Percentiles rank a stretch among this genome's conserved stretches.
Evolutionary conservation across 768 basidiomycete species (phyloP).

Genomic region (Suillus luteus): DNA sequence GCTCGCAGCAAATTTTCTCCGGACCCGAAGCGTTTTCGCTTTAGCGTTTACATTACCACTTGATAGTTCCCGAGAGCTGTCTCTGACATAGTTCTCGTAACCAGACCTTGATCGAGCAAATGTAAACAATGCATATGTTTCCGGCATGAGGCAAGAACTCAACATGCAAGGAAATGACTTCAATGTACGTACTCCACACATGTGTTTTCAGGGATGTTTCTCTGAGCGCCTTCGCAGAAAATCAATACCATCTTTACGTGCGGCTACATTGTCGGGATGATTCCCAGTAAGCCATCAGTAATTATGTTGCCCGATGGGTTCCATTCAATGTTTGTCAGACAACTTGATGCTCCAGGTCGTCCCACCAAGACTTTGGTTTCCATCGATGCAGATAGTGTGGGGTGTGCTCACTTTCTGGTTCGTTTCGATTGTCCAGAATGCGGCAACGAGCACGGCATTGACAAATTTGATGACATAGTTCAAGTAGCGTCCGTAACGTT

Average conservation of each 20-base stretch:
- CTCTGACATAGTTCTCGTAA: constrained; percentile 13
- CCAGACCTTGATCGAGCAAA: constrained; percentile 70
- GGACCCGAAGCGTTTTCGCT: neutral
- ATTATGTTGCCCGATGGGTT: neutral
- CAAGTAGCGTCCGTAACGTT: constrained; percentile 55
- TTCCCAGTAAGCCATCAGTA: constrained; percentile 49
- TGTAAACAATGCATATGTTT: constrained; percentile 75
- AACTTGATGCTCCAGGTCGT: constrained; percentile 68
- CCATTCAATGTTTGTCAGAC: constrained; percentile 38
- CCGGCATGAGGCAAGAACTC: constrained; percentile 75
- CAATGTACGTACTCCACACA: constrained; percentile 42
- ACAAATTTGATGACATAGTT: constrained; percentile 37
- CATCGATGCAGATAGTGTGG: constrained; percentile 65
- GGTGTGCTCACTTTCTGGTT: constrained; percentile 66
- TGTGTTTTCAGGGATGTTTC: neutral
- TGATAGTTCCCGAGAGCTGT: neutral
- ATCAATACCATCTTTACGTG: constrained; percentile 74
- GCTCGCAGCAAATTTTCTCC: neutral
- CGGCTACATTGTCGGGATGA: constrained; percentile 76
- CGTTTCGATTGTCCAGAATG: constrained; percentile 7
- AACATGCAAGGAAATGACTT: constrained; percentile 64
- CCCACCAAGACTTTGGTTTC: constrained; percentile 67
- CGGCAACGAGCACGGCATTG: neutral
- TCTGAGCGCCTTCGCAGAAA: constrained; percentile 38
- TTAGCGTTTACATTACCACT: neutral